Percentiles rank a stretch among this genome's conserved stretches.
Conservation (phyloP, 176 grass and related monocot species). For the Bothriochloa decipiens region DNA sequence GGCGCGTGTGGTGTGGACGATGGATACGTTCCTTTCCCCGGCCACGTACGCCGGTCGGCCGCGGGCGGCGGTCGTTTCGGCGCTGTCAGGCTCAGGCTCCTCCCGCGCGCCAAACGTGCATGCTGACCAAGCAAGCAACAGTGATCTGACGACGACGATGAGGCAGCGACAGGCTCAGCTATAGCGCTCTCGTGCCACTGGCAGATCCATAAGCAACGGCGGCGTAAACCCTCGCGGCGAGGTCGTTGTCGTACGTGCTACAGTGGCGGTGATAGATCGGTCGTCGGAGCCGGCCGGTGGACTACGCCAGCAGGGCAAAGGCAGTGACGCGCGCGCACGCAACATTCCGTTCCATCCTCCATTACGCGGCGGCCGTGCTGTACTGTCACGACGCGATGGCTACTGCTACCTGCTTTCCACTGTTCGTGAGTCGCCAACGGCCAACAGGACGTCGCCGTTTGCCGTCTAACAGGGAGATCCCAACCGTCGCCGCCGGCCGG, state of each 20-base stretch:
- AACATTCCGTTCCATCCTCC: not conserved
- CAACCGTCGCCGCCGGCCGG: constrained; percentile 10
- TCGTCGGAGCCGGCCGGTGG: not conserved
- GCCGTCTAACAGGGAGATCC: constrained; percentile 35
- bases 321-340: not conserved
- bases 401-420: constrained; percentile 4
- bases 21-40: not conserved
- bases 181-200: not conserved
- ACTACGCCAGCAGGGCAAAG: not conserved
- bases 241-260: not conserved
- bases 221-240: not conserved
- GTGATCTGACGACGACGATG: not conserved
- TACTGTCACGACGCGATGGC: not conserved
- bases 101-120: not conserved
- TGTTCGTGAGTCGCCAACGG: not conserved
- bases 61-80: not conserved
- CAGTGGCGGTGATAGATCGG: not conserved
- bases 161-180: not conserved
- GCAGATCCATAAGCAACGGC: not conserved
- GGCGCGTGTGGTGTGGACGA: not conserved
- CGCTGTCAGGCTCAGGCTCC: not conserved
- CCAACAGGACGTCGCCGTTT: not conserved
- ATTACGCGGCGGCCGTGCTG: not conserved
- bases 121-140: not conserved
- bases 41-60: not conserved